Percentiles rank a stretch among this genome's conserved stretches.
Conservation (phyloP, 495 filamentous ascomycete genomes). For the Xylaria longipes region DNA sequence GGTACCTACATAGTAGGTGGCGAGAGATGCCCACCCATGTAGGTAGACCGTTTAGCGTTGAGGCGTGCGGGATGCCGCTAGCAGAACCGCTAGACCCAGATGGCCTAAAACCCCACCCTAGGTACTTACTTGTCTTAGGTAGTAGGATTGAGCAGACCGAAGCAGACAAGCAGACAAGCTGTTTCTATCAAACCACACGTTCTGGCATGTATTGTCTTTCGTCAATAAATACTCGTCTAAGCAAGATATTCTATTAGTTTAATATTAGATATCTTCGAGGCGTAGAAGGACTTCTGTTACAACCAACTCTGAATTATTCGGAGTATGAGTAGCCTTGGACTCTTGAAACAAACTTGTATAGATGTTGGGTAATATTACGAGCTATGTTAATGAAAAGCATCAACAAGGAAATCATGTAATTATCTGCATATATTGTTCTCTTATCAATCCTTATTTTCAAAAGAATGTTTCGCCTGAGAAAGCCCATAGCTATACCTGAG, state of each 20-base stretch:
- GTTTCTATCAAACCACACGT: not conserved
- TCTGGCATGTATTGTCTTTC: not conserved
- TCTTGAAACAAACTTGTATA: not conserved
- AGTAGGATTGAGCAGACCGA: not conserved
- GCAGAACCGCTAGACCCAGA: not conserved
- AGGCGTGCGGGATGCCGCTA: not conserved
- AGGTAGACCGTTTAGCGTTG: slow-evolving; percentile 3
- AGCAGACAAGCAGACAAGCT: not conserved
- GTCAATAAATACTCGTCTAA: not conserved
- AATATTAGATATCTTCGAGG: not conserved
- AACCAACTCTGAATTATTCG: not conserved
- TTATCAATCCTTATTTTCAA: not conserved
- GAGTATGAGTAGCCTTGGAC: not conserved
- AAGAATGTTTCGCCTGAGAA: not conserved
- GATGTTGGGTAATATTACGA: not conserved
- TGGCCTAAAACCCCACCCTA: not conserved
- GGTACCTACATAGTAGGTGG: too few species aligned
- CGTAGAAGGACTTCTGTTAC: not conserved
- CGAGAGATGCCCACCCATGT: not conserved
- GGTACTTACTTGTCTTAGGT: not conserved
- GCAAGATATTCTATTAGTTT: not conserved
- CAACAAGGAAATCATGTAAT: not conserved
- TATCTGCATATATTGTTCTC: not conserved
- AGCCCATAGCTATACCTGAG: not conserved
- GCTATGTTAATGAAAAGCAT: not conserved